Evolutionary conservation across 768 basidiomycete genomes (phyloP).

Genomic region (Tephrocybe sp.): DNA sequence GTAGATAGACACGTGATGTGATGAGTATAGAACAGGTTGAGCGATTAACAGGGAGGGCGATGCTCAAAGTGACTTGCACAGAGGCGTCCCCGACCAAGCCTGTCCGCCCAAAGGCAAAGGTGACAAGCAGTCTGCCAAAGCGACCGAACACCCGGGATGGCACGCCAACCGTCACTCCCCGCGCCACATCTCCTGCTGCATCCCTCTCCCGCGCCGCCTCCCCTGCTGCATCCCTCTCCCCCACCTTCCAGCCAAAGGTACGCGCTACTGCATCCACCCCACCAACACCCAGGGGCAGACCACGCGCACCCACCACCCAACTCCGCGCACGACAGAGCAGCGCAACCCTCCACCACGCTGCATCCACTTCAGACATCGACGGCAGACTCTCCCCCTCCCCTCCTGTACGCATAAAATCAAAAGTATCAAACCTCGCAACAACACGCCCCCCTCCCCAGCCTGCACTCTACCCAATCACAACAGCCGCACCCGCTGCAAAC

Average conservation of each 20-base stretch:
- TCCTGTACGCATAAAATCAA: conserved; percentile 54
- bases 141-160: conserved; percentile 12
- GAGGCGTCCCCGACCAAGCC: conserved; percentile 25
- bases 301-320: conserved; percentile 20
- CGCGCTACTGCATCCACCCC: conserved; percentile 22
- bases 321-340: conserved; percentile 27
- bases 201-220: conserved; percentile 36
- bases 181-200: conserved; percentile 38
- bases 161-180: conserved; percentile 35
- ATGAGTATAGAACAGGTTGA: too few relatives aligned
- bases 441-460: too few relatives aligned
- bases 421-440: too few relatives aligned
- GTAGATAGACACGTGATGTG: conserved; percentile 8
- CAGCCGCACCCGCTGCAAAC: conserved; percentile 52
- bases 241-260: conserved; percentile 26
- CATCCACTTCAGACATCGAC: conserved; percentile 24
- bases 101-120: conserved; percentile 54
- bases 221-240: conserved; percentile 26
- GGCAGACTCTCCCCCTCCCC: too few relatives aligned
- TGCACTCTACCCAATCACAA: conserved; percentile 63
- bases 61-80: too few relatives aligned
- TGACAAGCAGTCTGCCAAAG: conserved; percentile 48
- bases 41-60: too few relatives aligned
- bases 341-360: conserved; percentile 34
- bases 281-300: conserved; percentile 26